These are phyloP conservation scores for Aspergillus floridensis DNA, from an alignment of 2,329 filamentous ascomycete genomes.

Conservation along the genomic window DNA sequence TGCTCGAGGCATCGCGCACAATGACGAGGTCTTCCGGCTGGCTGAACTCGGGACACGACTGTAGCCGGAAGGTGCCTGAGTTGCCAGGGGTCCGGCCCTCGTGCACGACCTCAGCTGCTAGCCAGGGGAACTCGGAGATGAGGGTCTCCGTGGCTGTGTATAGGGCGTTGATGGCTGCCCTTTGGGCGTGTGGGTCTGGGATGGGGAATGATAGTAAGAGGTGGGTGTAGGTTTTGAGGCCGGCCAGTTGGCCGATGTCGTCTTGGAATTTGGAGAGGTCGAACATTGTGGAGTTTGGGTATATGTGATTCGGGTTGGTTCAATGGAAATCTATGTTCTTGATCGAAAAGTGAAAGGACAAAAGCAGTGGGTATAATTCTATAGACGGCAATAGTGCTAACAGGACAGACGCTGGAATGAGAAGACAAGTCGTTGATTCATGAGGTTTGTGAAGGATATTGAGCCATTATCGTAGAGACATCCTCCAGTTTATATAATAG, in stretches of 20 bases:
- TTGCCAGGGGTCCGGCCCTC: background rate
- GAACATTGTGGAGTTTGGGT: background rate
- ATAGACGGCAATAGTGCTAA: too few relatives aligned
- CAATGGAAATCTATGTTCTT: background rate
- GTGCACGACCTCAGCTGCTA: background rate
- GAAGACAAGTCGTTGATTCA: too few relatives aligned
- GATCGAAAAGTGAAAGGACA: too few relatives aligned
- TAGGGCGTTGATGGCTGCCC: background rate
- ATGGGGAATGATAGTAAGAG: conserved; percentile 6
- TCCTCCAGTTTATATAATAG: too few relatives aligned
- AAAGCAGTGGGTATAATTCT: too few relatives aligned
- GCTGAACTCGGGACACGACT: background rate
- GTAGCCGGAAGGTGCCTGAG: background rate
- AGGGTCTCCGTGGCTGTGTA: background rate
- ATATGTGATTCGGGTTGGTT: background rate
- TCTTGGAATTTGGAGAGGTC: conserved; percentile 2
- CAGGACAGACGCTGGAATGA: too few relatives aligned
- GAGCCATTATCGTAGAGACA: too few relatives aligned
- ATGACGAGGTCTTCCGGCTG: background rate
- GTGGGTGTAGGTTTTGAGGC: conserved; percentile 9
- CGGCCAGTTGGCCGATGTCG: conserved; percentile 10
- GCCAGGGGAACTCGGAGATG: background rate
- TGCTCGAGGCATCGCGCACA: background rate
- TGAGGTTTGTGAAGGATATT: too few relatives aligned
- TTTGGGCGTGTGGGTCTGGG: background rate